Conservation (phyloP, 345 rosid species). For the Bretschneidera sinensis region DNA sequence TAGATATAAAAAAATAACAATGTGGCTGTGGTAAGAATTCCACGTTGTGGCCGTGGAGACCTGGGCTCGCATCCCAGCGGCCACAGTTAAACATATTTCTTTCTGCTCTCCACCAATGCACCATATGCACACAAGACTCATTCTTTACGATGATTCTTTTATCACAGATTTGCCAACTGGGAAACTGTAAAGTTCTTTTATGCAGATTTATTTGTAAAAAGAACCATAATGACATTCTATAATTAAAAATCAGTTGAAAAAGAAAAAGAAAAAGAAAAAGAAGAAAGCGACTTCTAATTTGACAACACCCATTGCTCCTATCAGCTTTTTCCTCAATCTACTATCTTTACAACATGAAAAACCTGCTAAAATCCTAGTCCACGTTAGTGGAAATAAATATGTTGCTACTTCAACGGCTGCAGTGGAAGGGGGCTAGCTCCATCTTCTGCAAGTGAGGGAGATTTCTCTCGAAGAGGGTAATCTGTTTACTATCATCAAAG, state of each 20-base stretch:
- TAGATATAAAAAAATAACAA: no score
- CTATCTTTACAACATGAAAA: slow-evolving; percentile 22
- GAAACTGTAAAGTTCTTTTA: no score
- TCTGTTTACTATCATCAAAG: no score
- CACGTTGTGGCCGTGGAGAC: slow-evolving; percentile 91
- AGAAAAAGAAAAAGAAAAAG: neutral
- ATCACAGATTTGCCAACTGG: no score
- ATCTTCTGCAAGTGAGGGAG: no score
- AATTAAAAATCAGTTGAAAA: neutral
- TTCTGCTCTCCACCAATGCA: no score
- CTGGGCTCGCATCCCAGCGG: slow-evolving; percentile 28
- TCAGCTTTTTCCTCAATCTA: slow-evolving; percentile 7
- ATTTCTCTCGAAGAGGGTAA: no score
- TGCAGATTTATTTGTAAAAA: neutral
- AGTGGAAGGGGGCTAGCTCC: no score
- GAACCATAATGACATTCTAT: neutral
- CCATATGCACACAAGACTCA: no score
- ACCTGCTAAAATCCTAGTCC: slow-evolving; percentile 2
- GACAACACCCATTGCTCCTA: neutral
- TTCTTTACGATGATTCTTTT: no score
- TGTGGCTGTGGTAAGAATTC: slow-evolving; percentile 71
- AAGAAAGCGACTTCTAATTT: neutral
- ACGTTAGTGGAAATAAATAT: slow-evolving; percentile 4
- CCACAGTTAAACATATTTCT: no score
- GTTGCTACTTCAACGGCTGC: no score